phyloP scores from a whole-genome alignment of 257 asterid species.

The Scutellaria baicalensis region DNA sequence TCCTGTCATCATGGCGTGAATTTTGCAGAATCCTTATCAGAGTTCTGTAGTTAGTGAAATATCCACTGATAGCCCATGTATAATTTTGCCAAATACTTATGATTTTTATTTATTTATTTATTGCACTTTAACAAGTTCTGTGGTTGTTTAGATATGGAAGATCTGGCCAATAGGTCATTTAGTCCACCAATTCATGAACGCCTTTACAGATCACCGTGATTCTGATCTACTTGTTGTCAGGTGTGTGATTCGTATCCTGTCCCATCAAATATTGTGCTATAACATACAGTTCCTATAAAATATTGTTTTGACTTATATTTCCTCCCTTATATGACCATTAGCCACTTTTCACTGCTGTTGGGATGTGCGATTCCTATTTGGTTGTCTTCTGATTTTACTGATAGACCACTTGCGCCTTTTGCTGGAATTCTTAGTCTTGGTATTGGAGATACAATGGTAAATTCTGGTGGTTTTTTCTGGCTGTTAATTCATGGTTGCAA shows the following conservation, averaged over 20 bases:
- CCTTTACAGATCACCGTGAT: constrained; percentile 98
- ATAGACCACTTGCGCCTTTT: constrained; percentile 92
- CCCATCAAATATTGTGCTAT: neutral
- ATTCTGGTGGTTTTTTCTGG: constrained; percentile 3
- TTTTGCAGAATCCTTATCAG: neutral
- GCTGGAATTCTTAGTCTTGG: constrained; percentile 99
- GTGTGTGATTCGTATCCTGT: constrained; percentile 28
- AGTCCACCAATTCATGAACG: constrained; percentile 92
- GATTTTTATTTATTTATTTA: neutral
- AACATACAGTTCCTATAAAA: constrained; percentile 4
- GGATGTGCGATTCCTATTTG: constrained; percentile 97
- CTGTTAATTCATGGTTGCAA: neutral
- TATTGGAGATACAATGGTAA: constrained; percentile 98
- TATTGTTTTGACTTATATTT: neutral
- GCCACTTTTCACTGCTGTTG: constrained; percentile 90
- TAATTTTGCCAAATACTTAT: neutral
- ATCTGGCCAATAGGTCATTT: constrained; percentile 89
- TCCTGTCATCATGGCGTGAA: neutral
- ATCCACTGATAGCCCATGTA: neutral
- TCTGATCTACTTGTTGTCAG: constrained; percentile 94
- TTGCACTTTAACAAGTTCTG: neutral
- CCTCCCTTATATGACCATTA: constrained; percentile 21
- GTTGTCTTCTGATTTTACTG: constrained; percentile 76
- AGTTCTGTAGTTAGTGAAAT: neutral
- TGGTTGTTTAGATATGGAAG: constrained; percentile 70